Evolutionary conservation across 2,329 filamentous ascomycete genomes (phyloP).

Genomic region (Pezicula carpinea): DNA sequence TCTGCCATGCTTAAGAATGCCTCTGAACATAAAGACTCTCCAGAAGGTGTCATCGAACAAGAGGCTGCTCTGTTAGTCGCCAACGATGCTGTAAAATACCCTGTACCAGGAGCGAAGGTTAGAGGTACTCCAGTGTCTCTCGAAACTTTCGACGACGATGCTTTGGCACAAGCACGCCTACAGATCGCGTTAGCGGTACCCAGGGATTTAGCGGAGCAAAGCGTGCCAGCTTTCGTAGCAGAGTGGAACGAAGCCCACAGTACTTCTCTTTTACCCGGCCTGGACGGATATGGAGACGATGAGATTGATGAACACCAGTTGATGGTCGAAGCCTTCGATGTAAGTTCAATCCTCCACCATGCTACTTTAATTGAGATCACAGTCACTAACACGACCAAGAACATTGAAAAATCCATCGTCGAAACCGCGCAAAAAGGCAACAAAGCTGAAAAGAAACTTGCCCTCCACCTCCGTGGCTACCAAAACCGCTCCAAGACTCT

Average conservation of each 20-base stretch:
- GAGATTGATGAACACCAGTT: slow-evolving; percentile 40
- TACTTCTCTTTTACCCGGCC: slow-evolving; percentile 64
- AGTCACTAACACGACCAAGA: slow-evolving; percentile 36
- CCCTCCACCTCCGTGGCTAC: slow-evolving; percentile 83
- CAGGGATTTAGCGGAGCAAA: slow-evolving; percentile 43
- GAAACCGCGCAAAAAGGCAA: slow-evolving; percentile 73
- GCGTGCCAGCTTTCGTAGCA: slow-evolving; percentile 46
- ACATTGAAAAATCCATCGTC: slow-evolving; percentile 69
- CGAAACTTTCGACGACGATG: slow-evolving; percentile 63
- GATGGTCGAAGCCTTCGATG: slow-evolving; percentile 61
- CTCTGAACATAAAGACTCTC: slow-evolving; percentile 53
- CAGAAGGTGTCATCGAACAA: slow-evolving; percentile 64
- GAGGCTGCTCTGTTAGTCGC: slow-evolving; percentile 79
- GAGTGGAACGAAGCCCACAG: slow-evolving; percentile 49
- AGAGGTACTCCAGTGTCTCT: slow-evolving; percentile 57
- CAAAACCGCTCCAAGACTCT: slow-evolving; percentile 79
- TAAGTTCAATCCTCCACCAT: slow-evolving; percentile 36
- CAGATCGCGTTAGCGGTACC: slow-evolving; percentile 54
- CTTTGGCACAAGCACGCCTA: slow-evolving; percentile 69
- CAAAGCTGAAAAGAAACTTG: slow-evolving; percentile 91
- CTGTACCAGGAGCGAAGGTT: slow-evolving; percentile 62
- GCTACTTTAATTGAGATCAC: slow-evolving; percentile 1
- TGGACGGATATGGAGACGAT: slow-evolving; percentile 75
- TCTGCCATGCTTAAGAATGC: slow-evolving; percentile 62
- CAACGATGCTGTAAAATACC: slow-evolving; percentile 73